phyloP scores from a whole-genome alignment of 148 eudicot species.

The Cornus kousa region DNA sequence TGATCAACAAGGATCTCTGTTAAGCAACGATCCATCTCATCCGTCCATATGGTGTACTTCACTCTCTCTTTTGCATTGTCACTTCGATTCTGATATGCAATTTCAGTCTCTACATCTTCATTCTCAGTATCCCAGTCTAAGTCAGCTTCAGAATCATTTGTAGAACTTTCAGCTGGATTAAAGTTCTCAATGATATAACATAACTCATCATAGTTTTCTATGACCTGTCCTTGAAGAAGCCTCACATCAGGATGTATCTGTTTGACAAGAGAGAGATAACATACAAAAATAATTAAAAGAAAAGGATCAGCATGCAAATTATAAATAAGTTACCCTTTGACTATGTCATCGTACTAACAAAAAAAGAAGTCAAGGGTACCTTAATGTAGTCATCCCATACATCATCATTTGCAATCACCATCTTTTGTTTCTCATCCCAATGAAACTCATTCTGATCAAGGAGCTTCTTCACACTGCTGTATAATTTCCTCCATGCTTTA shows the following conservation, averaged over 20 bases:
- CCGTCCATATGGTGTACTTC: slow-evolving; percentile 7
- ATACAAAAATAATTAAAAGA: neutral
- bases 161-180: slow-evolving; percentile 9
- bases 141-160: slow-evolving; percentile 2
- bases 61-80: slow-evolving; percentile 7
- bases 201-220: slow-evolving; percentile 18
- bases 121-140: slow-evolving; percentile 1
- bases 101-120: slow-evolving; percentile 7
- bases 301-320: neutral
- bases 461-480: slow-evolving; percentile 13
- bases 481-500: slow-evolving; percentile 20
- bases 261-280: neutral
- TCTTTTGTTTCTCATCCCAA: slow-evolving; percentile 18
- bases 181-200: slow-evolving; percentile 13
- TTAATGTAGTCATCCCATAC: slow-evolving; percentile 11
- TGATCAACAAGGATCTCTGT: slow-evolving; percentile 11
- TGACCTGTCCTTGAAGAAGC: slow-evolving; percentile 15
- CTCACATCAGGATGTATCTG: slow-evolving; percentile 13
- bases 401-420: slow-evolving; percentile 4
- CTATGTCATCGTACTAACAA: neutral
- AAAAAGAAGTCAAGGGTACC: neutral
- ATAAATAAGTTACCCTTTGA: neutral
- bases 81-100: slow-evolving; percentile 1
- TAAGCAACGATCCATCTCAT: slow-evolving; percentile 17
- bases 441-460: slow-evolving; percentile 20